These are phyloP conservation scores for Hyphopichia homilentoma DNA, from an alignment of 805 yeast species.

Conservation along the genomic window DNA sequence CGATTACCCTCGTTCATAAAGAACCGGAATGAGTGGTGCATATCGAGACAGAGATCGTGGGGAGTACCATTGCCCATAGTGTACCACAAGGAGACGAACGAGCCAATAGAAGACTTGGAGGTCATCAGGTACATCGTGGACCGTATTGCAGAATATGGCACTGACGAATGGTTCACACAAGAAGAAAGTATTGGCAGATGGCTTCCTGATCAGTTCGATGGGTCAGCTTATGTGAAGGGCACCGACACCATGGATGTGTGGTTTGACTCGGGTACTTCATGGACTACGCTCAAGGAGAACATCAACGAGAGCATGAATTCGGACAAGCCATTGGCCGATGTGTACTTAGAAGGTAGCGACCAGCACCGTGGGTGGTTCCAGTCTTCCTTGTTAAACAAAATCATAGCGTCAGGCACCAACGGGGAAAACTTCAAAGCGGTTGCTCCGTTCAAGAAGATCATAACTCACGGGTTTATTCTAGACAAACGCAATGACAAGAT, in stretches of 20 bases:
- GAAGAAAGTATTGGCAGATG: slow-evolving; percentile 56
- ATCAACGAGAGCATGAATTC: slow-evolving; percentile 27
- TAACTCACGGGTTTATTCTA: slow-evolving; percentile 92
- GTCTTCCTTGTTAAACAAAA: slow-evolving; percentile 78
- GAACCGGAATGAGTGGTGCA: slow-evolving; percentile 93
- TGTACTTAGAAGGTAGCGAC: slow-evolving; percentile 96
- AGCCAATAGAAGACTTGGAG: slow-evolving; percentile 55
- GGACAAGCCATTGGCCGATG: slow-evolving; percentile 50
- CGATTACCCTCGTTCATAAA: slow-evolving; percentile 69
- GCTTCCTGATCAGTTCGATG: slow-evolving; percentile 61
- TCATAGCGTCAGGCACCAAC: slow-evolving; percentile 49
- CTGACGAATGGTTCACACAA: slow-evolving; percentile 74
- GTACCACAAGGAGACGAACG: slow-evolving; percentile 54
- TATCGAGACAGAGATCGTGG: slow-evolving; percentile 94
- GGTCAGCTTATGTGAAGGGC: slow-evolving; percentile 54
- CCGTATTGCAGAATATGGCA: slow-evolving; percentile 56
- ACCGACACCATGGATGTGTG: slow-evolving; percentile 97
- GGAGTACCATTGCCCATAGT: slow-evolving; percentile 96
- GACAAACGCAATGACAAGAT: slow-evolving; percentile 85
- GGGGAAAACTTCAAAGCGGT: slow-evolving; percentile 23
- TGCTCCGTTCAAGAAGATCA: slow-evolving; percentile 65
- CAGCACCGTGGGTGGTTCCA: slow-evolving; percentile 99
- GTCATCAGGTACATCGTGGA: slow-evolving; percentile 55
- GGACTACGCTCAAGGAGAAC: slow-evolving; percentile 58
- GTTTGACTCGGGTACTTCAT: slow-evolving; percentile 96